phyloP scores from a whole-genome alignment of 1,284 basidiomycete genomes.

The Cryptococcus sp. region DNA sequence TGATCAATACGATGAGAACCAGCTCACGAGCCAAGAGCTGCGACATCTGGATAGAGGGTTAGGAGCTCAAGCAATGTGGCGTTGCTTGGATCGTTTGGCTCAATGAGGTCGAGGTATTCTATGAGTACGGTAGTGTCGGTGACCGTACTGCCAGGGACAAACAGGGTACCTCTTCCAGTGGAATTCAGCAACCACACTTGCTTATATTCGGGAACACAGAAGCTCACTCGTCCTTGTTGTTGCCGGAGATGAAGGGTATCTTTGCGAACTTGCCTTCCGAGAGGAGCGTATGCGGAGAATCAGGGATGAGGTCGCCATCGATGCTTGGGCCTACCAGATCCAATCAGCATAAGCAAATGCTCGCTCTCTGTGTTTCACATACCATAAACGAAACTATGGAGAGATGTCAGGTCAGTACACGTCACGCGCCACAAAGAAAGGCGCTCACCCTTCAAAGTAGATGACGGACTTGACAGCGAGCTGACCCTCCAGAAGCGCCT shows the following conservation, averaged over 20 bases:
- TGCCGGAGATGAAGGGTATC: slow-evolving; percentile 51
- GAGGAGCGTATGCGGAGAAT: slow-evolving; percentile 41
- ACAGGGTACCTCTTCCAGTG: slow-evolving; percentile 35
- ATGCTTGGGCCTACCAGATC: slow-evolving; percentile 33
- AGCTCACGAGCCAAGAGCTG: slow-evolving; percentile 35
- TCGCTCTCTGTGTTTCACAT: neutral
- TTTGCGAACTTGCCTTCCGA: slow-evolving; percentile 38
- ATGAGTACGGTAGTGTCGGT: slow-evolving; percentile 16
- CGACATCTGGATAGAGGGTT: slow-evolving; percentile 34
- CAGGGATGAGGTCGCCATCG: slow-evolving; percentile 48
- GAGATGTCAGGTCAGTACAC: neutral
- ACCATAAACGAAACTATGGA: slow-evolving; percentile 18
- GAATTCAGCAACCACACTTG: neutral
- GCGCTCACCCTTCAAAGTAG: slow-evolving; percentile 17
- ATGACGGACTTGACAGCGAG: slow-evolving; percentile 17
- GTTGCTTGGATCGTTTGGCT: slow-evolving; percentile 19
- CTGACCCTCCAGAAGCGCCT: slow-evolving; percentile 35
- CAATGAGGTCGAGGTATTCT: slow-evolving; percentile 24
- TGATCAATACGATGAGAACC: too few relatives aligned
- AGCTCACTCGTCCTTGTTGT: slow-evolving; percentile 45
- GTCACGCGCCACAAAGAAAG: neutral
- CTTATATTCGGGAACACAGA: neutral
- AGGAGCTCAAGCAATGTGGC: slow-evolving; percentile 22
- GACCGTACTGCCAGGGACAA: slow-evolving; percentile 29
- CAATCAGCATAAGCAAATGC: neutral